A percentile compares a stretch with the other conserved stretches of the same genome.
phyloP scores from a whole-genome alignment of 306 rosid genomes.

The Cyclanthera cordifolia region DNA sequence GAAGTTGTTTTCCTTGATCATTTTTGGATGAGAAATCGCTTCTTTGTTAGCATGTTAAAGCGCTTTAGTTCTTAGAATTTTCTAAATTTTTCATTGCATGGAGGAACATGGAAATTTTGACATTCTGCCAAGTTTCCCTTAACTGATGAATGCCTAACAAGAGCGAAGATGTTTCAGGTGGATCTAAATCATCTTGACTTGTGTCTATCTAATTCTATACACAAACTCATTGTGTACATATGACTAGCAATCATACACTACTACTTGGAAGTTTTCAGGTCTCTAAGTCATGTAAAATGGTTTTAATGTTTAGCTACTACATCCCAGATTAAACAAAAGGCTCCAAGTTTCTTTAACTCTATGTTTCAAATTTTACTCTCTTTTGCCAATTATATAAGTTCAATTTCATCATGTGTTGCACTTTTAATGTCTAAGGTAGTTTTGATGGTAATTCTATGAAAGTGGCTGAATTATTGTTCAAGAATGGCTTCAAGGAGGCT shows the following conservation, averaged over 20 bases:
- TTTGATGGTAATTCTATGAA: constrained; percentile 82
- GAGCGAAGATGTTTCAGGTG: not conserved
- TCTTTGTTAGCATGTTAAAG: no score
- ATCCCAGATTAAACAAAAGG: not conserved
- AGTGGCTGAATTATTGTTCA: constrained; percentile 75
- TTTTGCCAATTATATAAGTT: not conserved
- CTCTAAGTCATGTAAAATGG: not conserved
- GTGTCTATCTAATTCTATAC: not conserved
- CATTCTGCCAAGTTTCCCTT: no score
- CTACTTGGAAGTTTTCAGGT: not conserved
- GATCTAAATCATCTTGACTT: not conserved
- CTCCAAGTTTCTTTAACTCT: not conserved
- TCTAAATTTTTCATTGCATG: no score
- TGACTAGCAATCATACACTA: not conserved
- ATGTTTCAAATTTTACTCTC: not conserved
- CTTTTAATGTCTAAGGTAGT: constrained; percentile 79
- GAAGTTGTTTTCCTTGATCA: no score
- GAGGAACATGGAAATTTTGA: no score
- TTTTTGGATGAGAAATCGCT: no score
- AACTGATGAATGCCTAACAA: no score
- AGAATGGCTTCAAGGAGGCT: constrained; percentile 80
- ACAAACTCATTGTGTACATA: not conserved
- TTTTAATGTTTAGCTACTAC: not conserved
- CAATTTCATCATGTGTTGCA: constrained; percentile 25
- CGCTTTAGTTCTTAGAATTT: no score